These are phyloP conservation scores for Aspergillus brasiliensis DNA, from an alignment of 2,329 filamentous ascomycete genomes.

Conservation along the genomic window DNA sequence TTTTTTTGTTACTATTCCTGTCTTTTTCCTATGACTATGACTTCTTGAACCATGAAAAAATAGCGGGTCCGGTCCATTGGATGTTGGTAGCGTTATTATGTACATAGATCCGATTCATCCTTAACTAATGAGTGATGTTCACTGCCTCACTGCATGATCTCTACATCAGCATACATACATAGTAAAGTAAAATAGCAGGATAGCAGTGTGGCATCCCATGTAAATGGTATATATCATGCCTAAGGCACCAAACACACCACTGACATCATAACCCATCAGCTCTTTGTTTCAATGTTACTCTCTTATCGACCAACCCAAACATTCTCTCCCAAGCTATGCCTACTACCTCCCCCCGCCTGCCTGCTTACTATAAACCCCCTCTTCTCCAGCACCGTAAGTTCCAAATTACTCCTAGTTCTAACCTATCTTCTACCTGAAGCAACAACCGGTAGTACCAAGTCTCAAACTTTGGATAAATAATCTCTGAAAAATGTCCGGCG, in stretches of 20 bases:
- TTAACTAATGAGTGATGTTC: conserved; percentile 5
- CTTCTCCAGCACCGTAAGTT: not conserved
- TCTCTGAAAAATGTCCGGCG: conserved; percentile 28
- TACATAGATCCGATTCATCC: conserved; percentile 1
- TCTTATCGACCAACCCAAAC: too few relatives aligned
- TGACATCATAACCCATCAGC: too few relatives aligned
- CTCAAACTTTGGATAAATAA: too few relatives aligned
- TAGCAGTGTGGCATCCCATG: too few relatives aligned
- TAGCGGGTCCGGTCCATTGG: conserved; percentile 9
- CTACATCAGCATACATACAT: too few relatives aligned
- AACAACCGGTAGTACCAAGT: not conserved
- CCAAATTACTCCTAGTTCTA: not conserved
- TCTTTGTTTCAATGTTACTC: too few relatives aligned
- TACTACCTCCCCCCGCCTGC: too few relatives aligned
- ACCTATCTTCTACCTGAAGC: too few relatives aligned
- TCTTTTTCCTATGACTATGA: conserved; percentile 10
- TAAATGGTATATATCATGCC: too few relatives aligned
- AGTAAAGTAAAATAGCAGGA: too few relatives aligned
- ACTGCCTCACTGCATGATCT: not conserved
- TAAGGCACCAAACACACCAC: too few relatives aligned
- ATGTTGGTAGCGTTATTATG: conserved; percentile 7
- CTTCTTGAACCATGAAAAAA: not conserved
- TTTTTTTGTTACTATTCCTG: conserved; percentile 7
- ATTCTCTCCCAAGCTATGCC: too few relatives aligned
- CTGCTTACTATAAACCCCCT: not conserved